Base-by-base conservation (phyloP, 331 rosid species). In the Pyracantha coccinea region DNA sequence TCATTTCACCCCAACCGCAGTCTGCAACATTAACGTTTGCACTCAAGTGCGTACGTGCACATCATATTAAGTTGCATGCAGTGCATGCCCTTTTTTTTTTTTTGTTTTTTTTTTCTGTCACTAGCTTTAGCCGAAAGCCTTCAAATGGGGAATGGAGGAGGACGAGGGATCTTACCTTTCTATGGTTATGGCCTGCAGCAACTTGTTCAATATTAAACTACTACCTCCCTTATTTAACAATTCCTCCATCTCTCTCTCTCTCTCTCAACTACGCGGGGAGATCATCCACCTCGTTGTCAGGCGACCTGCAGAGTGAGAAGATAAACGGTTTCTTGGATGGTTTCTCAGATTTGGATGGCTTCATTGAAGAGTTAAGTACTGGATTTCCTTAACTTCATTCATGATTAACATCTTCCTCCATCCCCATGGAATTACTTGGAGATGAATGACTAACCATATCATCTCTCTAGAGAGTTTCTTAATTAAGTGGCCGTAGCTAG, bases 271-370 rank as follows among this genome's bases (percentile, higher is more conserved):
- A 35, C 41, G 41, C 41, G 41, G 12, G 41, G 41, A 35, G 41
- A 8, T 35, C 41, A 35, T 35, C 41, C 41, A 8, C 62, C n/a
- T 54, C 59, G 21, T 19, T 7, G 13, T 57, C 62, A 4, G 62
- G 29, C 1, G 74, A 20, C 74, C 55, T 75, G 79, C 75, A 79
- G 60, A 32, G 61, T 17, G 88, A 75, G 53, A 72, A 65, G 31
- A 75, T 77, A 16, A 83, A 80, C 33, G 86, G 84, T 5, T 87
- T 85, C 74, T 75, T 85, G 74, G 82, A 84, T 10, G 89, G 88
- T 4, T 84, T 90, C 63, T 73, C 88, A 1, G 91, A 84, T 75
- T 77, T 87, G 76, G 97, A 88, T 71, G 90, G 92, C 11, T 87
- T 84, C 69, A 81, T 85, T 47, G 75, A 89, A 59, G 90, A 91